These are phyloP conservation scores for Lantana camara DNA, from an alignment of 257 asterid species.

Conservation along the genomic window DNA sequence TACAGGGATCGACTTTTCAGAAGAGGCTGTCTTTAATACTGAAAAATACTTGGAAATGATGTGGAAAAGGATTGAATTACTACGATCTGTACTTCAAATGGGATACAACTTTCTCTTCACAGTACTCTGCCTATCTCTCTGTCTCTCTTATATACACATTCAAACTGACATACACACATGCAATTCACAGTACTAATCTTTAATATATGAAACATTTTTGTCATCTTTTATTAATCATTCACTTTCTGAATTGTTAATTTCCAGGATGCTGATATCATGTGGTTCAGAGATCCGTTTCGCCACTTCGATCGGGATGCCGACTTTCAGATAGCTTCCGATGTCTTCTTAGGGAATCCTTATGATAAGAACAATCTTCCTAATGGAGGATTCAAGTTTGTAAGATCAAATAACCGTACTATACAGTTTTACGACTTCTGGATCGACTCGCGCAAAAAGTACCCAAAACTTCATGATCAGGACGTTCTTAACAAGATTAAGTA, in stretches of 20 bases:
- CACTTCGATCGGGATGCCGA: slow-evolving; percentile 55
- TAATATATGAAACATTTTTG: no score
- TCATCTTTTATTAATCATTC: neutral
- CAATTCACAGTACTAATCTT: no score
- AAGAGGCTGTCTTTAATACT: slow-evolving; percentile 74
- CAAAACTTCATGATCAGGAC: slow-evolving; percentile 76
- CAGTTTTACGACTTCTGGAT: slow-evolving; percentile 79
- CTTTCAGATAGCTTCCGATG: slow-evolving; percentile 76
- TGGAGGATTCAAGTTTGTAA: slow-evolving; percentile 71
- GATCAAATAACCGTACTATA: slow-evolving; percentile 62
- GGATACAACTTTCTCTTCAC: no score
- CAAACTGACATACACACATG: neutral
- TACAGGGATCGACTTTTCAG: slow-evolving; percentile 58
- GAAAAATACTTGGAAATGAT: slow-evolving; percentile 68
- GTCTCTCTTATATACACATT: slow-evolving; percentile 10
- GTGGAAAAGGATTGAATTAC: slow-evolving; percentile 76
- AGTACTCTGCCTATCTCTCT: slow-evolving; percentile 50
- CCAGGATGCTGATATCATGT: slow-evolving; percentile 76
- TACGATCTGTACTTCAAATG: slow-evolving; percentile 65
- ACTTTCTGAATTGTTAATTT: slow-evolving; percentile 22
- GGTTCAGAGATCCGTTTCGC: slow-evolving; percentile 73
- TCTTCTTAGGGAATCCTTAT: slow-evolving; percentile 57
- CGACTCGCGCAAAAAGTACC: slow-evolving; percentile 46
- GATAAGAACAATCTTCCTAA: slow-evolving; percentile 52
- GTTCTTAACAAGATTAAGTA: slow-evolving; percentile 63